These are phyloP conservation scores for Salix caprea DNA, from an alignment of 345 rosid genomes.

Conservation along the genomic window DNA sequence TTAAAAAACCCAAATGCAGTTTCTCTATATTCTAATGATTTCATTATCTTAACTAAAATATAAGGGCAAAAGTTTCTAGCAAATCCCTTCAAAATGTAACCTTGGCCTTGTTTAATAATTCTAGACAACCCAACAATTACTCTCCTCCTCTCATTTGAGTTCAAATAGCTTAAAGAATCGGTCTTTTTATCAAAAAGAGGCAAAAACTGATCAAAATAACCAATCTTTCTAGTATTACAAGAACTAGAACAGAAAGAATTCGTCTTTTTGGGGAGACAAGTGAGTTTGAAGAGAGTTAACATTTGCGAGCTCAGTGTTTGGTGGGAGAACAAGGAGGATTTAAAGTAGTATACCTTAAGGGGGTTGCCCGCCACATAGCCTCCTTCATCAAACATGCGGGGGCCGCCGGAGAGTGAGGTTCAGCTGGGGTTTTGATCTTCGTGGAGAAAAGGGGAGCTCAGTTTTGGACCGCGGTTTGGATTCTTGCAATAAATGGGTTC, in stretches of 20 bases:
- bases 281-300: not conserved
- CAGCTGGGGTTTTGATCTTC: not conserved
- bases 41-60: constrained; percentile 42
- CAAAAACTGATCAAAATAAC: constrained; percentile 42
- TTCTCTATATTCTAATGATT: constrained; percentile 37
- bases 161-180: constrained; percentile 26
- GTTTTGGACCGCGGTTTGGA: no score
- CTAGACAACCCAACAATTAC: constrained; percentile 44
- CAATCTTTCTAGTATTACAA: constrained; percentile 6
- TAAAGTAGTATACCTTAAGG: constrained; percentile 5
- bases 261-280: not conserved
- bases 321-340: not conserved
- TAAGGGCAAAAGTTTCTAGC: constrained; percentile 40
- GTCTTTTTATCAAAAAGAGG: constrained; percentile 21
- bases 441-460: no score
- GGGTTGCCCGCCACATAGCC: not conserved
- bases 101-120: constrained; percentile 37
- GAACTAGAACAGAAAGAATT: constrained; percentile 2
- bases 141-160: constrained; percentile 52
- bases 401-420: not conserved
- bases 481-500: no score
- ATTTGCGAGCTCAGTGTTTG: not conserved
- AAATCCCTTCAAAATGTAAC: constrained; percentile 29
- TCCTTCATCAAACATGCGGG: constrained; percentile 12
- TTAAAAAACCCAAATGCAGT: constrained; percentile 64